Base-by-base conservation (phyloP, 208 protist species). In the Trypanosomatidae sp. region DNA sequence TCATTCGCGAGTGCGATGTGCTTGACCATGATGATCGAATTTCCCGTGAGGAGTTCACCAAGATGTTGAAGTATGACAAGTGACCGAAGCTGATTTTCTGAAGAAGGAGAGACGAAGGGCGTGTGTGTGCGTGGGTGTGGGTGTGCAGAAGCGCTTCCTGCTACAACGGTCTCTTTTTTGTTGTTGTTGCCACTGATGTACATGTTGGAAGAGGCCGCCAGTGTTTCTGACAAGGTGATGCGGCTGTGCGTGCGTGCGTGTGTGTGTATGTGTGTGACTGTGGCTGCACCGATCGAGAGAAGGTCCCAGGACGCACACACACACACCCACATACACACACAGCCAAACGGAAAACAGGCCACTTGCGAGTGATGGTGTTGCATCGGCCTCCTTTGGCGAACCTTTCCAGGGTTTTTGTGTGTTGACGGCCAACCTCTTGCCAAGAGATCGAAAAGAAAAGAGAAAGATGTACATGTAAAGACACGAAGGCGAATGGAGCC, bases 1-100 rank as follows among this genome's bases (percentile, higher is more conserved):
- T 99, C 91, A 96, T 99, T 60, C 87, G 95, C 41, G 95, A 96
- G 72, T 97, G 96, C 10, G 98, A 99, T 77, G 79, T 93, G 15
- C 67, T 98, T 17, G 97, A 99, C 73, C 91, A 89, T 44, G 98
- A 99, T 86, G 89, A 97, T 49, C 87, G 88, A 30, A 95, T 99
- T 39, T 98, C 89, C 47, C 83, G 91, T 67, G 90, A 98, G 66
- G 98, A 99, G 74, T 99, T 99, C 67, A 84, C 98, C 56, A 84
- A 80, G 28, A 99, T 99, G 95, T 93, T 99, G 55, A 62, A 83
- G 44, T 64, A 81, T 19, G 74, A 79, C 19, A 82, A 79, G 47
- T 81, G 69, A 71, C 19, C 9, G 17, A 39, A 19, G 68, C 56
- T 76, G 65, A 60, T 25, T 65, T 46, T 65, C 33, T 44, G 53